phyloP scores from a whole-genome alignment of 352 stramenopile species.

The Thalassiosira livingstoniorum region DNA sequence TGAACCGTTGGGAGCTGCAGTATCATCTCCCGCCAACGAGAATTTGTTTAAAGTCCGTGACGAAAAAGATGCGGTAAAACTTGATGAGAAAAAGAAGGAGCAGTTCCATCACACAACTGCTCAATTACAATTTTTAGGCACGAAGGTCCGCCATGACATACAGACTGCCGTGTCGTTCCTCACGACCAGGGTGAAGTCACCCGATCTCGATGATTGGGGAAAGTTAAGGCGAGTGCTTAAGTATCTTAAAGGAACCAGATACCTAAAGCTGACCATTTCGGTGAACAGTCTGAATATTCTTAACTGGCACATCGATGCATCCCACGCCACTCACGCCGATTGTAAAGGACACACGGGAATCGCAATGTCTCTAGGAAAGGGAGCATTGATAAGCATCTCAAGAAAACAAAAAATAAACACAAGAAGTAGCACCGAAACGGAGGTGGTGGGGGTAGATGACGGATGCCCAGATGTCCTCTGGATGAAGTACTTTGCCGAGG shows the following conservation, averaged over 20 bases:
- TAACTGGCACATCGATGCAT: slow-evolving; percentile 5
- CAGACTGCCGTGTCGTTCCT: slow-evolving; percentile 51
- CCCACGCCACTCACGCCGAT: not conserved
- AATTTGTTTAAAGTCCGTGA: slow-evolving; percentile 46
- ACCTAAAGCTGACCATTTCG: slow-evolving; percentile 32
- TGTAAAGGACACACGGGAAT: not conserved
- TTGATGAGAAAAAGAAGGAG: slow-evolving; percentile 11
- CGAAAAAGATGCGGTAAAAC: slow-evolving; percentile 9
- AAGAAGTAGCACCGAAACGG: slow-evolving; percentile 1
- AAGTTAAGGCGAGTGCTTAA: slow-evolving; percentile 49
- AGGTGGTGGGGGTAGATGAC: not conserved
- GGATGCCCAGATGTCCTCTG: slow-evolving; percentile 28
- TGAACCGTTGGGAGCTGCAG: slow-evolving; percentile 4
- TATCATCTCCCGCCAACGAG: slow-evolving; percentile 26
- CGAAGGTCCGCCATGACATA: slow-evolving; percentile 37
- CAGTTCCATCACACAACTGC: slow-evolving; percentile 27
- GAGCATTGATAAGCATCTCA: not conserved
- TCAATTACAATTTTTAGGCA: slow-evolving; percentile 50
- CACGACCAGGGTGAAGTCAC: slow-evolving; percentile 36
- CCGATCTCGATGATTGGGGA: slow-evolving; percentile 43
- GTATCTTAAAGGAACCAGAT: slow-evolving; percentile 37
- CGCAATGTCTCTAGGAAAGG: not conserved
- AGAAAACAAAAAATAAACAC: not conserved
- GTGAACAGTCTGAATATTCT: not conserved
- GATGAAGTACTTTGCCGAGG: slow-evolving; percentile 43